Base-by-base conservation (phyloP, 2,329 filamentous ascomycete species). In the Coleophoma eucalyptorum region DNA sequence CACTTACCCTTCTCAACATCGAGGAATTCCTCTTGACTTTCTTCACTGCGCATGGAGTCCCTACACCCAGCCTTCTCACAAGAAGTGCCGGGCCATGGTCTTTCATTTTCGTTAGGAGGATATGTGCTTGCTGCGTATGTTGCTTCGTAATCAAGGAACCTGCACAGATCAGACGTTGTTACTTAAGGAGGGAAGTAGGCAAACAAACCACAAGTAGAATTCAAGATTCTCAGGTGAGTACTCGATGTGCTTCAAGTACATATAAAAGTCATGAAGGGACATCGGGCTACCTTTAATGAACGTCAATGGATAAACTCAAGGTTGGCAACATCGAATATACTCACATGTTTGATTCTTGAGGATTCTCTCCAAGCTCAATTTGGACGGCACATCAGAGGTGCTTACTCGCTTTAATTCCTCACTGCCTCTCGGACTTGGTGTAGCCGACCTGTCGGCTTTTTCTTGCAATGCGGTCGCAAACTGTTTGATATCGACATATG, bases 211-310 rank as follows among this genome's bases (percentile, higher is more conserved):
- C 37, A 76, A 65, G 55, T 73, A 76, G 52, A 76, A 77, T 59
- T 77, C 74, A 8, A 77, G 67, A 55, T 77, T 77, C 62, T 77
- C 74, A 0, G 72, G 64, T 2, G 73, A 76, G 60, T 67, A 72
- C 58, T 77, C 74, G 44, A 77, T 74, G 56, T 76, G 69, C 60
- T 75, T 75, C 45, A 77, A 64, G 51, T 76, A 77, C 72, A 76
- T 74, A 61, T 75, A 76, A 46, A 77, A 77, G 61, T 77, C 74
- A 51, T 75, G 74, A 10, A 76, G 59, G 0, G 72, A 75, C 72
- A 76, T 75, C 4, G 74, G 74, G 47, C 71, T 74, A 55, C 72
- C 71, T 74, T 44, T 4, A 19, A 32, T 38, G 35, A 34, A 5
- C 11, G 34, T 35, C 50, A 16, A 51, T 19, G 15, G 19, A 12